Evolutionary conservation across 371 early-diverging fungal species (phyloP), one percentile per base, ranked within the genome.

Genomic region (Mucor velutinosus): DNA sequence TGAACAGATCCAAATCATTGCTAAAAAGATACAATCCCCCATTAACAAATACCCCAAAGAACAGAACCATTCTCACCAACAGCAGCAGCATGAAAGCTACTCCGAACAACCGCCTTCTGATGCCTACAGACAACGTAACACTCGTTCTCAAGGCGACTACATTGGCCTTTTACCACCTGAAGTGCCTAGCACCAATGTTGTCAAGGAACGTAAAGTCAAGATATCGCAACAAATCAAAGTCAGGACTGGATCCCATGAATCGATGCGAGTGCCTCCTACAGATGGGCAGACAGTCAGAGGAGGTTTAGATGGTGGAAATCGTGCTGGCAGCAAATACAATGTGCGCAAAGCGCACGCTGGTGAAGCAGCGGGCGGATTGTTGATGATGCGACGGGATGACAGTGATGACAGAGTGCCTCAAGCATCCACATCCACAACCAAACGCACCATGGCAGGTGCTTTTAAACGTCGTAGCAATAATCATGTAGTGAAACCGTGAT

Each of bases 281-380:
- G 69, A 71, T 12, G 70, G 73, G 8, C 80, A 77, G 45, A 65
- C 60, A 2, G 60, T 60, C 8, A 55, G 62, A 12, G 67, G 68
- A 11, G 49, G 23, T 15, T 23, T 56, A 14, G 66, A 69, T 30
- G 59, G 58, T 5, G 41, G 56, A 21, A 32, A 62, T 45, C 45
- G 45, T 19, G 19, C 19, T 45, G 19, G 45, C 1, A 45, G 45
- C 19, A 45, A 45, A 19, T 45, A 45, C 35, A 67, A 60, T 47
- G 66, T 70, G 7, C 62, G 75, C 21, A 63, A 65, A 32, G 47
- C 76, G 0, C 77, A 78, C 55, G 78, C 75, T 17, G 82, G 82
- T 19, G 82, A 82, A 66, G 80, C 80, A 8, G 80, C 80, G 11
- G 80, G 80, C n/a, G 80, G 80, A 3, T 29, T 82, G 29, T 32